phyloP scores from a whole-genome alignment of 305 asterid species.

The Solanum aculeatissimum region DNA sequence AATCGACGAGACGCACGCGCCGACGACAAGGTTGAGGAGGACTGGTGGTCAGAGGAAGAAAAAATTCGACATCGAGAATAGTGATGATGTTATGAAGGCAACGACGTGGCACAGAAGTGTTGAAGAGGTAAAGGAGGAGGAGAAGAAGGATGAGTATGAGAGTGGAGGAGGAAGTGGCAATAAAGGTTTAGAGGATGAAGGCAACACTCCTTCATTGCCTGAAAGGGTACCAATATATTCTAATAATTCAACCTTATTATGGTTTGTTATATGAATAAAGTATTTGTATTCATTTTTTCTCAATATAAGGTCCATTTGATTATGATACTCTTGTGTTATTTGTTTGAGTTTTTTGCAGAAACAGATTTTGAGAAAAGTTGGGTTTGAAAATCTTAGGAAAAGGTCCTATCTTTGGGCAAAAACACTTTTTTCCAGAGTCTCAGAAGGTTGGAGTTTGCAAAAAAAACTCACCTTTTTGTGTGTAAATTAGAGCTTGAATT shows the following conservation, averaged over 20 bases:
- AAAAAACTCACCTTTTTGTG: not conserved
- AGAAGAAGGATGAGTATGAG: constrained; percentile 45
- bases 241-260: not conserved
- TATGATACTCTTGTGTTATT: not conserved
- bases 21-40: not conserved
- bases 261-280: not conserved
- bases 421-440: not conserved
- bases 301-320: not conserved
- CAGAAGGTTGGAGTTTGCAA: not conserved
- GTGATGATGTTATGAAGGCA: constrained; percentile 14
- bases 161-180: constrained; percentile 61
- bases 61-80: not conserved
- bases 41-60: not conserved
- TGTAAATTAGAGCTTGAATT: not conserved
- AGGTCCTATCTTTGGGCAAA: not conserved
- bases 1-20: not conserved
- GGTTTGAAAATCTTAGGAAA: not conserved
- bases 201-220: constrained; percentile 63
- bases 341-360: not conserved
- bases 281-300: not conserved
- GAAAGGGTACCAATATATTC: constrained; percentile 31
- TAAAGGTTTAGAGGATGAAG: constrained; percentile 57
- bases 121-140: not conserved
- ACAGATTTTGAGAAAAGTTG: not conserved
- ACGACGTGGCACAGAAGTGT: not conserved